Evolutionary conservation across 805 yeast genomes (phyloP).

Genomic region (Millerago galiae): DNA sequence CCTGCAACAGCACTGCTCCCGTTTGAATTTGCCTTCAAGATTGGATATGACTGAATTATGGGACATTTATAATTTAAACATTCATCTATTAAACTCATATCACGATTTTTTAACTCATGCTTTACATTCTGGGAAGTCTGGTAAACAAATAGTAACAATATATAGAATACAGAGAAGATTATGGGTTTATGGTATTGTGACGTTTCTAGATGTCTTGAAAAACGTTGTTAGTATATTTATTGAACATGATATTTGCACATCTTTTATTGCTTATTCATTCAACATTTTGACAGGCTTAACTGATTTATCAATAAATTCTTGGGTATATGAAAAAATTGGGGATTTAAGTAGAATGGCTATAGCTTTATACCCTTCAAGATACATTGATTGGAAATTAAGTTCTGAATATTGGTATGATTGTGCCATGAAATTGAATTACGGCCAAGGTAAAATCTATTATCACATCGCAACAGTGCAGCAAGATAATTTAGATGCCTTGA

Average conservation of each 20-base stretch:
- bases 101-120: slow-evolving; percentile 69
- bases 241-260: slow-evolving; percentile 73
- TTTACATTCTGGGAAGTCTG: slow-evolving; percentile 67
- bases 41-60: slow-evolving; percentile 60
- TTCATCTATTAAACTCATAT: slow-evolving; percentile 61
- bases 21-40: slow-evolving; percentile 46
- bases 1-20: slow-evolving; percentile 65
- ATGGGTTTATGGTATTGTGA: slow-evolving; percentile 85
- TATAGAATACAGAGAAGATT: slow-evolving; percentile 73
- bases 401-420: slow-evolving; percentile 80
- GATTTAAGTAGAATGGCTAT: slow-evolving; percentile 86
- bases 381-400: slow-evolving; percentile 79
- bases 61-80: slow-evolving; percentile 64
- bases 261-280: slow-evolving; percentile 69
- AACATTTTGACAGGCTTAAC: slow-evolving; percentile 37
- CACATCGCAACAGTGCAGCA: slow-evolving; percentile 86
- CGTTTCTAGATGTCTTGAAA: slow-evolving; percentile 69
- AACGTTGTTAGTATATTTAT: slow-evolving; percentile 66
- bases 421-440: slow-evolving; percentile 67
- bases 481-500: slow-evolving; percentile 62
- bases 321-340: slow-evolving; percentile 77
- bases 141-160: slow-evolving; percentile 68
- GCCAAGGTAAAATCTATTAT: slow-evolving; percentile 81
- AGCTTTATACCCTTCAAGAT: slow-evolving; percentile 71
- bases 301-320: slow-evolving; percentile 33